phyloP scores from a whole-genome alignment of 352 stramenopile species.

The Saprolegnia diclina region DNA sequence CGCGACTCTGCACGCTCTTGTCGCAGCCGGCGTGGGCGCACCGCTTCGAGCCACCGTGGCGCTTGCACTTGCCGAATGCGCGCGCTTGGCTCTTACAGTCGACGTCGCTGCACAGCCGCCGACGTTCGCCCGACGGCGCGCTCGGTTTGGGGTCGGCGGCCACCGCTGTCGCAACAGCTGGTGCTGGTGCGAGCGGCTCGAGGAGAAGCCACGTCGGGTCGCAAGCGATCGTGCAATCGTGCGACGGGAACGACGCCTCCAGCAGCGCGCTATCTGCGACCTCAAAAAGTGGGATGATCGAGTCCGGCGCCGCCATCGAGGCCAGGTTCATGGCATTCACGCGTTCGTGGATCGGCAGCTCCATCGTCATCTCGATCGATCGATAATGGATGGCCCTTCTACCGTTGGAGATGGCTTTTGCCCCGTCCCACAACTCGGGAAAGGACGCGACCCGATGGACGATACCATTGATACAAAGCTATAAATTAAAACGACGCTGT shows the following conservation, averaged over 20 bases:
- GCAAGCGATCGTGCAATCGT: neutral
- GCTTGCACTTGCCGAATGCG: conserved; percentile 80
- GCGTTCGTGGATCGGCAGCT: conserved; percentile 10
- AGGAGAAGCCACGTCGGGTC: neutral
- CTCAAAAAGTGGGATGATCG: neutral
- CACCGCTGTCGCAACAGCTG: neutral
- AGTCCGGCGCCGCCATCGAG: neutral
- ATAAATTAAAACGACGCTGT: neutral
- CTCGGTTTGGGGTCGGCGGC: too few relatives aligned
- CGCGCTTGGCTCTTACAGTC: conserved; percentile 74
- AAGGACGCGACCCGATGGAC: neutral
- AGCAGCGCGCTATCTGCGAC: neutral
- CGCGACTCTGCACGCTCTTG: conserved; percentile 76
- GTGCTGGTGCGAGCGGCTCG: neutral
- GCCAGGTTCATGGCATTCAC: conserved; percentile 6
- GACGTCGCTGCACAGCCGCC: conserved; percentile 68
- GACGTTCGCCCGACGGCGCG: conserved; percentile 43
- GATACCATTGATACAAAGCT: neutral
- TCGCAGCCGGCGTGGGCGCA: conserved; percentile 63
- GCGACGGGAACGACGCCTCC: conserved; percentile 11
- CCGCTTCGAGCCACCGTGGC: conserved; percentile 75
- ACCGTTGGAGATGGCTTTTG: neutral
- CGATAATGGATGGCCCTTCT: neutral
- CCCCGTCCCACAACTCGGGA: neutral
- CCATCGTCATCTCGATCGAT: neutral